Evolutionary conservation across 129 eudicot genomes (phyloP).

Genomic region (Tagetes patula): DNA sequence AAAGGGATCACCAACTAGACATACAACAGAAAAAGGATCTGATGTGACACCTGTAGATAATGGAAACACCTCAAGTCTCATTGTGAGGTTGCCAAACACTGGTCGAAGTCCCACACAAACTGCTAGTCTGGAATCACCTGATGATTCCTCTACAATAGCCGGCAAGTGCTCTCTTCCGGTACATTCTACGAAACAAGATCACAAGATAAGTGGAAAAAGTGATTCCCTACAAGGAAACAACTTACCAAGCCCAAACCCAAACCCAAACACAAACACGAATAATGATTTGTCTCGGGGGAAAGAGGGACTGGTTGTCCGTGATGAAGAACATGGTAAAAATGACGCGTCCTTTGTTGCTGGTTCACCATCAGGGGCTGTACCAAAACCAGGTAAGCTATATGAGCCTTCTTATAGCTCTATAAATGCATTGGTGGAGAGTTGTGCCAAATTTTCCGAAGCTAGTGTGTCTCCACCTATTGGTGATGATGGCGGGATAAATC

Average conservation of each 20-base stretch:
- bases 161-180: conserved; percentile 44
- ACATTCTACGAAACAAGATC: conserved; percentile 50
- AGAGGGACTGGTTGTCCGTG: conserved; percentile 35
- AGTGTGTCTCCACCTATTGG: conserved; percentile 48
- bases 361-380: conserved; percentile 41
- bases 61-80: conserved; percentile 56
- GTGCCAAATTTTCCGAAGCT: conserved; percentile 81
- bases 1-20: conserved; percentile 48
- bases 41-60: conserved; percentile 44
- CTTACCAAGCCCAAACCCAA: conserved; percentile 20
- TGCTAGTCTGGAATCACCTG: conserved; percentile 54
- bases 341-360: conserved; percentile 34
- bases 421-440: conserved; percentile 87
- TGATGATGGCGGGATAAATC: conserved; percentile 85
- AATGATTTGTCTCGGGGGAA: conserved; percentile 44
- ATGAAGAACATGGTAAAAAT: conserved; percentile 36
- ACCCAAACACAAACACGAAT: conserved; percentile 14
- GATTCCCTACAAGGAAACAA: conserved; percentile 33
- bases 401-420: conserved; percentile 72
- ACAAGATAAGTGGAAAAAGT: conserved; percentile 29
- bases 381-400: conserved; percentile 44
- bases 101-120: conserved; percentile 57
- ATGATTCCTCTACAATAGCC: conserved; percentile 35
- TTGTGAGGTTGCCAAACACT: conserved; percentile 71
- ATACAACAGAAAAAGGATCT: conserved; percentile 31